Evolutionary conservation across 163 green algal species (phyloP), one percentile per base, ranked within the genome.

Genomic region (Chlorella variabilis): DNA sequence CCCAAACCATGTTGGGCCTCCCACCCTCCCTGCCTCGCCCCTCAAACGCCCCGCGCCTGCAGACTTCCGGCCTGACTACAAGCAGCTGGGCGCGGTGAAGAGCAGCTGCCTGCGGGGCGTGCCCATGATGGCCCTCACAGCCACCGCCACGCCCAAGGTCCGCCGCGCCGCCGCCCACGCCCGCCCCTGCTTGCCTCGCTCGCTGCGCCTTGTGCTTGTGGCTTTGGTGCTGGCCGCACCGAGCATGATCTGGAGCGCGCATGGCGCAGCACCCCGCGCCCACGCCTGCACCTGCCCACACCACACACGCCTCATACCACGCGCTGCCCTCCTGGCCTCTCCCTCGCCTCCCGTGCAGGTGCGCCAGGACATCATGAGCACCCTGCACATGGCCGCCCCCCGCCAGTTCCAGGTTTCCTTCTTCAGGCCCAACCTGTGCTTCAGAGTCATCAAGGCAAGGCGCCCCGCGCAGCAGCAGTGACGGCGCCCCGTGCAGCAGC

Each of bases 41-140:
- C 15, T 36, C 38, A 33, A 8, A 2, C 65, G 1, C 20, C 65
- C 39, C 36, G 41, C 54, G 7, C 56, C 49, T 51, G 23, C 91
- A 96, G 83, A 98, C 87, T 97, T 98, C 85, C 77, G 94, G 45
- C 91, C 92, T 15, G 92, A 96, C 88, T 98, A 98, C 87, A 93
- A 96, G 84, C 83, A 91, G 58, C 90, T 98, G 59, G 89, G 90
- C 13, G 59, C 85, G 21, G 83, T 95, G 23, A 91, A 87, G 85
- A 58, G 75, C 34, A 31, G 29, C 9, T 58, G 21, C 54, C 95
- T 94, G 70, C 83, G 83, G 0, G 61, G 78, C 11, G 84, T 94
- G 31, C 94, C 94, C 23, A 86, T 95, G 70, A 93, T 95, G 62
- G 95, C 95, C 0, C 87, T 98, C 21, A 98, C 95, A 4, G 95